phyloP scores from a whole-genome alignment of 768 basidiomycete species.

The Crucibulum laeve region DNA sequence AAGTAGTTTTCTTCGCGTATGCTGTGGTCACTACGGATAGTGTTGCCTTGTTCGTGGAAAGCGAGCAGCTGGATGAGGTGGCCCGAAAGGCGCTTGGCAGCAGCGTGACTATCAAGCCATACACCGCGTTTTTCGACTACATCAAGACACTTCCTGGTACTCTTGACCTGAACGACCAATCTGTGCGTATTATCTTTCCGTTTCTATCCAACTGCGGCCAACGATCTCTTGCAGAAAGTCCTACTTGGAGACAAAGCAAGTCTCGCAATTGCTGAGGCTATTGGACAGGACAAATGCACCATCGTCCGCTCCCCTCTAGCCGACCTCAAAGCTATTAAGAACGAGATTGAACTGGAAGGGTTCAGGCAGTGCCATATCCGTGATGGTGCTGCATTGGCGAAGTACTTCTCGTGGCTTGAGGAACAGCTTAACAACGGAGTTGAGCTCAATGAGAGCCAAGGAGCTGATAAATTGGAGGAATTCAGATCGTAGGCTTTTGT shows the following conservation, averaged over 20 bases:
- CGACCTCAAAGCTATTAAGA: conserved; percentile 80
- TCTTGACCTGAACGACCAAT: conserved; percentile 26
- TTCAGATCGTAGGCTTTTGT: conserved; percentile 63
- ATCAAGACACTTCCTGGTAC: conserved; percentile 44
- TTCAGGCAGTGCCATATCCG: conserved; percentile 87
- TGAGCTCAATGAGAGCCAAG: conserved; percentile 74
- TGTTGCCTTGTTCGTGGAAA: conserved; percentile 68
- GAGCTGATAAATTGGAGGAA: conserved; percentile 71
- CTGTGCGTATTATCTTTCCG: conserved; percentile 17
- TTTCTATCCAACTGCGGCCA: conserved; percentile 1
- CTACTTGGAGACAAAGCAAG: conserved; percentile 75
- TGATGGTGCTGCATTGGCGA: conserved; percentile 82
- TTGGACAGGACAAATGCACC: conserved; percentile 65
- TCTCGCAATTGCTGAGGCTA: conserved; percentile 75
- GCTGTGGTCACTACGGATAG: conserved; percentile 64
- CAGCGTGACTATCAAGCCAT: conserved; percentile 64
- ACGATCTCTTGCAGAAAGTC: conserved; percentile 47
- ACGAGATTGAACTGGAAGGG: conserved; percentile 77
- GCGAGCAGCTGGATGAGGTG: conserved; percentile 39
- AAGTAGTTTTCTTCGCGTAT: conserved; percentile 86
- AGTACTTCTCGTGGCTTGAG: conserved; percentile 96
- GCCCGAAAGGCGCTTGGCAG: conserved; percentile 45
- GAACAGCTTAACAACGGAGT: conserved; percentile 64
- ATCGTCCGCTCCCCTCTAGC: conserved; percentile 70
- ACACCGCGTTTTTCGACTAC: conserved; percentile 62